Evolutionary conservation across 1,284 basidiomycete genomes (phyloP).

Genomic region (Ganoderma boninense): DNA sequence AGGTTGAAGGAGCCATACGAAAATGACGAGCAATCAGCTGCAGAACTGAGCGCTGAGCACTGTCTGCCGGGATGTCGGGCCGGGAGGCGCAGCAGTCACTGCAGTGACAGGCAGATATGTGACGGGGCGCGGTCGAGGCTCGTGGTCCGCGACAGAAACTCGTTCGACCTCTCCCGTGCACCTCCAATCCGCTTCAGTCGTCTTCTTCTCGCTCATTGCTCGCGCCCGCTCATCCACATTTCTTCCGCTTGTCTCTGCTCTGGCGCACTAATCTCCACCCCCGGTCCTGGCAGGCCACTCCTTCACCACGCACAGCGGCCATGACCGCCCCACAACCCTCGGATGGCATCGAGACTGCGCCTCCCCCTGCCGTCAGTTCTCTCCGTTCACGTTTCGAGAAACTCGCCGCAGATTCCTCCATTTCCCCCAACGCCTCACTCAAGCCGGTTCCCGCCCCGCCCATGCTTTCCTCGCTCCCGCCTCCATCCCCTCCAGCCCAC

Average conservation of each 20-base stretch:
- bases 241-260: neutral
- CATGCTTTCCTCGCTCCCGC: slow-evolving; percentile 33
- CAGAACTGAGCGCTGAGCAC: no score
- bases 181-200: neutral
- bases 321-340: slow-evolving; percentile 19
- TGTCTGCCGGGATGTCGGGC: no score
- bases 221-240: neutral
- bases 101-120: neutral
- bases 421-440: slow-evolving; percentile 23
- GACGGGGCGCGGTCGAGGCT: neutral
- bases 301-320: slow-evolving; percentile 6
- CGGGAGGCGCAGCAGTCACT: no score
- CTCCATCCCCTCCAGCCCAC: slow-evolving; percentile 46
- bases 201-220: neutral
- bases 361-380: slow-evolving; percentile 69
- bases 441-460: slow-evolving; percentile 30
- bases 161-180: neutral
- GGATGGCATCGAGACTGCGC: slow-evolving; percentile 52
- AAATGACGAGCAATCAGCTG: no score
- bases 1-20: no score
- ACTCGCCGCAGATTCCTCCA: slow-evolving; percentile 48
- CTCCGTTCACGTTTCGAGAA: slow-evolving; percentile 75
- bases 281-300: slow-evolving; percentile 7
- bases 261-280: slow-evolving; percentile 7
- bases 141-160: neutral